Evolutionary conservation across 164 flowering plant genomes (phyloP), one percentile per base, ranked within the genome.

Genomic region (Liriodendron chinense): DNA sequence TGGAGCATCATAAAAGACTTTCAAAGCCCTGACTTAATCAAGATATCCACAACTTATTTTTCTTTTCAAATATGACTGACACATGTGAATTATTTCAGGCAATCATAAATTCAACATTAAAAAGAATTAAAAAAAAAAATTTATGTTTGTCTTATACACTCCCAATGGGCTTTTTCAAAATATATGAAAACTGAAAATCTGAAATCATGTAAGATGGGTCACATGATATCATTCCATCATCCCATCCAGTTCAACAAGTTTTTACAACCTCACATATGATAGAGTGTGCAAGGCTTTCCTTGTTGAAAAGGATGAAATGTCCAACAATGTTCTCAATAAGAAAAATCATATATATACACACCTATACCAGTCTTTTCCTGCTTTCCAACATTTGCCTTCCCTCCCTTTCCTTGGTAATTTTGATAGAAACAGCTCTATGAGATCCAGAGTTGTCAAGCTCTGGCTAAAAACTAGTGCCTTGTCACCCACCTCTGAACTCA

Each of bases 331-430:
- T 49, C 18, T 9, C 62, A 8, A 50, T 22, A 16, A 49, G 9
- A 6, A 13, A 47, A 43, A 63, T 28, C 18, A 22, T 20, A 34
- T 34, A 12, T 49, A 74, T 71, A 85, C 90, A 26, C 75, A 96
- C 99, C 99, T 92, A 72, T 94, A 96, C 99, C 99, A 96, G 79
- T 96, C 99, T 79, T 91, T 93, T 73, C 95, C 95, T 72, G 85
- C 86, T 81, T 85, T 91, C 99, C 99, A 96, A 73, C 72, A 85
- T 81, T 94, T 96, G 72, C 91, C 92, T 16, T 76, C 79, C 73
- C 85, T 89, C 50, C 87, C 89, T 23, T 72, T 82, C 64, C 91
- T 89, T 65, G 88, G 87, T 72, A 94, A 76, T 80, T 80, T 94
- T 71, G 98, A 85, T 65, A 96, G 95, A 84, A 88, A 94, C 9